Evolutionary conservation across 371 early-diverging fungal genomes (phyloP), one percentile per base, ranked within the genome.

Genomic region (Parasitella parasitica): DNA sequence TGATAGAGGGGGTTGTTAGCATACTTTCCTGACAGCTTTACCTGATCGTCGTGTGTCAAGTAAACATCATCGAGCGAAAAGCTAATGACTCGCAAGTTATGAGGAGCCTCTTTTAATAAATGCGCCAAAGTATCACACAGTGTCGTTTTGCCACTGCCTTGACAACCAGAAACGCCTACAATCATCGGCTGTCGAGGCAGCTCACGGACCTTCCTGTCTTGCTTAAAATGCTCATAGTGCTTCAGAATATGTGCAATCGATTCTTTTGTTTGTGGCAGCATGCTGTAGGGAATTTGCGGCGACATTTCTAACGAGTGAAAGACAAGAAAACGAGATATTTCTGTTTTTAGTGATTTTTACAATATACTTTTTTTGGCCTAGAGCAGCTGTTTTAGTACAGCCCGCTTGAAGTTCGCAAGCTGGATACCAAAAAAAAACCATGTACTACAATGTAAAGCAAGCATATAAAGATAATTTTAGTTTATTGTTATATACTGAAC

Each of bases 51-150:
- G 63, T 80, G 79, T 0, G 92, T 73, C 34, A 93, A 76, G 69
- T 96, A 96, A 11, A 97, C 77, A 72, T 97, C 97, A 71, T 97
- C 97, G 48, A 93, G 70, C 0, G 95, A 95, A 41, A 94, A 87
- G 13, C 82, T 74, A 1, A 89, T 76, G 0, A 87, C 84, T 15
- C 65, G 75, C 0, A 92, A 64, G 51, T 81, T 65, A 41, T 84
- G 72, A 1, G 84, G 83, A 3, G 63, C 61, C 11, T 66, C 57
- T 18, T 70, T 61, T 28, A 90, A 75, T n/a, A 76, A 49, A 18
- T 73, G 63, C 0, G 68, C 67, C 4, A 91, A 66, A 0, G 79
- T 78, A 37, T 77, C 69, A 28, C 87, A 82, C 5, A 91, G 75
- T 0, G 91, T 90, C 0, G 91, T 91, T 66, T 91, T 92, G 56